phyloP scores from a whole-genome alignment of 345 rosid species.

The Syzygium jambos region DNA sequence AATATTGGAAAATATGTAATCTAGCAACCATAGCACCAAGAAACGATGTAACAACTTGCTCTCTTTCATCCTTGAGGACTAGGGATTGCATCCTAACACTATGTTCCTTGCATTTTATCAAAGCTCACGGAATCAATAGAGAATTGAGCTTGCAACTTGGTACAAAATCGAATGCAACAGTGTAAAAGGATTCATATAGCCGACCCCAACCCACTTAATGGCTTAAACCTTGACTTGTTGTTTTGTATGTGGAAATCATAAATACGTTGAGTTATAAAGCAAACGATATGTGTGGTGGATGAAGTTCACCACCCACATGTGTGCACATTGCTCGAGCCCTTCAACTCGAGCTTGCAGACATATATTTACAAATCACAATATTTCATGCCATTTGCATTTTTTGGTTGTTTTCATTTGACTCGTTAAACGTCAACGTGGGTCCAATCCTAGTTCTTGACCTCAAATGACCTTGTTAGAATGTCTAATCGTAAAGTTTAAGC shows the following conservation, averaged over 20 bases:
- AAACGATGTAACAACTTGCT: neutral
- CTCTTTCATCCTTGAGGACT: neutral
- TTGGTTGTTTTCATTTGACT: neutral
- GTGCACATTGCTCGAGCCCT: neutral
- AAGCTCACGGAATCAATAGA: neutral
- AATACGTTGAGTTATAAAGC: neutral
- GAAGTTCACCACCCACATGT: neutral
- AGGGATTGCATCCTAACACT: neutral
- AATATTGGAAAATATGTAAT: neutral
- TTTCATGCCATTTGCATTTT: neutral
- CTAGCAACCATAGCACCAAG: neutral
- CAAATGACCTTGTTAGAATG: neutral
- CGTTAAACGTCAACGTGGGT: neutral
- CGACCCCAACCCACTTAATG: neutral
- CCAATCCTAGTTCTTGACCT: neutral
- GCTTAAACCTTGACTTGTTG: neutral
- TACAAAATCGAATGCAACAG: neutral
- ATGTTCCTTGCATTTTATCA: neutral
- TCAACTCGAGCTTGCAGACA: neutral
- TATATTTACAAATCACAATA: neutral
- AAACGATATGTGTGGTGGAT: neutral
- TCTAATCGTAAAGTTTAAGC: neutral
- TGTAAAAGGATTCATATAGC: neutral
- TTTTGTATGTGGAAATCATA: neutral
- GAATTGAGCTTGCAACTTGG: neutral